Percentiles rank a stretch among this genome's conserved stretches.
These are phyloP conservation scores for Starmerella vaccinii DNA, from an alignment of 805 yeast genomes.

Conservation along the genomic window DNA sequence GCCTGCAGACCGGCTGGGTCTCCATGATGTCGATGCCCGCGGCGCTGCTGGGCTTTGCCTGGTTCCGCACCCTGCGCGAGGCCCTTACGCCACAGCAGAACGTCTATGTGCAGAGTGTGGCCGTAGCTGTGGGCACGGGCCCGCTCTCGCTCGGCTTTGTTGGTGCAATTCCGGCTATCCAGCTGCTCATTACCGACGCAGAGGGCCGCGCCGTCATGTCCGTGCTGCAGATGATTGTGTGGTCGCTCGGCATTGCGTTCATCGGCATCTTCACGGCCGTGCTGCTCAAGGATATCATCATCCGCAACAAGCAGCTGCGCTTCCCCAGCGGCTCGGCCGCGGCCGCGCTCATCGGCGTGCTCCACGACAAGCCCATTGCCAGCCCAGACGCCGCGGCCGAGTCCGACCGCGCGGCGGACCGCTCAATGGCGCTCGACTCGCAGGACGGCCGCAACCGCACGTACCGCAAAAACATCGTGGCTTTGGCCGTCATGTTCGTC, in stretches of 20 bases:
- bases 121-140: conserved; percentile 96
- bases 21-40: conserved; percentile 98
- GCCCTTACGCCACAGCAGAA: conserved; percentile 74
- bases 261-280: conserved; percentile 95
- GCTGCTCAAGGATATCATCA: conserved; percentile 75
- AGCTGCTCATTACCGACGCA: conserved; percentile 65
- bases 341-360: conserved; percentile 79
- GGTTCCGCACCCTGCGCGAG: conserved; percentile 50
- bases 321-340: conserved; percentile 97
- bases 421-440: conserved; percentile 7
- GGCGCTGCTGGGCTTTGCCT: conserved; percentile 75
- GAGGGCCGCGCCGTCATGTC: conserved; percentile 42
- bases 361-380: conserved; percentile 49
- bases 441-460: conserved; percentile 11
- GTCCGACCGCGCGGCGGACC: conserved; percentile 11
- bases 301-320: conserved; percentile 74
- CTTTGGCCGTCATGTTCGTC: conserved; percentile 50
- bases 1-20: conserved; percentile 97
- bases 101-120: conserved; percentile 80
- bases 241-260: conserved; percentile 82
- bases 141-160: conserved; percentile 92
- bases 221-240: conserved; percentile 50
- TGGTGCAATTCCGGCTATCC: conserved; percentile 93
- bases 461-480: conserved; percentile 44
- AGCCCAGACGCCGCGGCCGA: background rate